Evolutionary conservation across 2,329 filamentous ascomycete genomes (phyloP), one percentile per base, ranked within the genome.

Genomic region (Neonectria ditissima): DNA sequence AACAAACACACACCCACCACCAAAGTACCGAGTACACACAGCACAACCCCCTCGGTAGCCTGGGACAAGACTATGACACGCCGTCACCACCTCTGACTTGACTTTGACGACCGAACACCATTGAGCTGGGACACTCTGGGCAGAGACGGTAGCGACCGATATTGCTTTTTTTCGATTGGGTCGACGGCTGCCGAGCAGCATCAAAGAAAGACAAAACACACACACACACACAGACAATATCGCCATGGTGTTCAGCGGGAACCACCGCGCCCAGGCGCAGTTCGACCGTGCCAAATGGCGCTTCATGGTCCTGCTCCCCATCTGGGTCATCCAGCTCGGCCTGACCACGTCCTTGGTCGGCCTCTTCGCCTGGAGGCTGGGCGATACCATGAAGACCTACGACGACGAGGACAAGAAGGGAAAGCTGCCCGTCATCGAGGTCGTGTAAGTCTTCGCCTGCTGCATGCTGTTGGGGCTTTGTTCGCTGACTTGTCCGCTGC

Each of bases 261-360:
- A 76, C 45, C 83, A 86, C 64, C 79, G 83, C 66, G 79, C 85
- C 37, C 83, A 87, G 66, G 83, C 83, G 28, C 82, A 86, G 62
- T 87, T 86, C 65, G 79, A 80, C 59, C 80, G 84, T 30, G 82
- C 86, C 16, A 78, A 79, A 73, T 88, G 86, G 86, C 80, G 80
- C 56, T 77, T 81, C 59, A 69, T 70, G 48, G 55, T 87, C 4
- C 75, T 89, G 26, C 65, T 84, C 1, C 85, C 85, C 7, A 78
- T 80, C 45, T 89, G 86, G 86, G 69, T 75, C 8, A 66, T 82
- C 5, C 85, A 88, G 72, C 73, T 84, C 4, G 69, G 75, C 3
- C 74, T 87, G 18, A 74, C 85, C 45, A 70, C 84, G 53, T 71
- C 79, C 41, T 74, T 86, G 61, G 80, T 86, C 72, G 85, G 82